phyloP scores from a whole-genome alignment of 108 stramenopile species.

The Nannochloropsis gaditana region DNA sequence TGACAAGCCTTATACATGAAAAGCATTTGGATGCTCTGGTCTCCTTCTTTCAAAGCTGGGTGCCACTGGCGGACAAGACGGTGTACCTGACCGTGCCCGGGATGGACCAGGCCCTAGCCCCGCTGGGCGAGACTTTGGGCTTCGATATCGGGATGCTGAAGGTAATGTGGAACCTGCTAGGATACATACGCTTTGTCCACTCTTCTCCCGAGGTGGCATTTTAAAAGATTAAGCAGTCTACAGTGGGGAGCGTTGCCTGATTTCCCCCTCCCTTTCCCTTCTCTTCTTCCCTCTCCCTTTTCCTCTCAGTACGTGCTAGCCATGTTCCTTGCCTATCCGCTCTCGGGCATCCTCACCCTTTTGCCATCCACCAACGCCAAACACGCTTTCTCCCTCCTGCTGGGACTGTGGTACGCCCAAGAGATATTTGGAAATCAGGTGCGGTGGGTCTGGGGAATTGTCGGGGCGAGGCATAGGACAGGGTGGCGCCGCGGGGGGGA shows the following conservation, averaged over 20 bases:
- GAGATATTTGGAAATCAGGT: neutral
- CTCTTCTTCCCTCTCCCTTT: neutral
- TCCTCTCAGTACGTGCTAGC: neutral
- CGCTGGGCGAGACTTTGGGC: neutral
- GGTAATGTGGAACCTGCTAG: no score
- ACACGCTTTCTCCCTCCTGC: neutral
- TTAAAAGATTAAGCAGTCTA: no score
- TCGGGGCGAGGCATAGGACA: no score
- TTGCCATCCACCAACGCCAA: neutral
- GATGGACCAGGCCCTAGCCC: neutral
- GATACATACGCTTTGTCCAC: no score
- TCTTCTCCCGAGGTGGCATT: no score
- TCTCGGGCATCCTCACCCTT: neutral
- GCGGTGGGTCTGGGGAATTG: no score
- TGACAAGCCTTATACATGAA: no score
- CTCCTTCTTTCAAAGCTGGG: neutral
- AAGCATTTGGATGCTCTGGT: constrained; percentile 2
- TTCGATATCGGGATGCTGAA: constrained; percentile 8
- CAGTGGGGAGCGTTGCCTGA: no score
- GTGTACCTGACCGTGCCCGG: neutral
- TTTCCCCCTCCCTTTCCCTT: neutral
- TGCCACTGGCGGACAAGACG: neutral
- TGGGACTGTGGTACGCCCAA: neutral
- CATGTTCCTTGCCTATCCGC: constrained; percentile 4
- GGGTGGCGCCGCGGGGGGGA: no score